phyloP scores from a whole-genome alignment of 2,329 filamentous ascomycete species.

The Colletotrichum tofieldiae region DNA sequence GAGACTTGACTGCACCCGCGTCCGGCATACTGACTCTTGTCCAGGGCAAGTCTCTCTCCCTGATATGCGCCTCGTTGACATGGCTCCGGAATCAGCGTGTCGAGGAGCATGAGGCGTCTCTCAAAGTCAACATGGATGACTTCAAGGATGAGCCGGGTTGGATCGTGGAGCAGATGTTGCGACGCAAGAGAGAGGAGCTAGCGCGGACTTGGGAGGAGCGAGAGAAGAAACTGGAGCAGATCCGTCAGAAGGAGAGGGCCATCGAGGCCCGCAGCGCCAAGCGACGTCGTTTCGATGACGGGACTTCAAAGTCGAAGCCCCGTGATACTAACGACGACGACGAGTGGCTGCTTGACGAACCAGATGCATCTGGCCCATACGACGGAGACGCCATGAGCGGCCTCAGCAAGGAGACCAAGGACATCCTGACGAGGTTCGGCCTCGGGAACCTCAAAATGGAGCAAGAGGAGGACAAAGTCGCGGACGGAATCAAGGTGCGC shows the following conservation, averaged over 20 bases:
- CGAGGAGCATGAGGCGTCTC: conserved; percentile 68
- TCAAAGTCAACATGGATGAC: conserved; percentile 59
- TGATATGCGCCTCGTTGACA: conserved; percentile 90
- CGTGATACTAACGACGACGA: conserved; percentile 68
- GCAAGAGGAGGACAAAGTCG: conserved; percentile 62
- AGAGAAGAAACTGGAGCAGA: conserved; percentile 78
- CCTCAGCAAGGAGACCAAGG: conserved; percentile 82
- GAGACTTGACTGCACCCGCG: not conserved
- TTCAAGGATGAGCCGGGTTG: conserved; percentile 83
- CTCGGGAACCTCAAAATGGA: conserved; percentile 57
- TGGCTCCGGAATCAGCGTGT: conserved; percentile 91
- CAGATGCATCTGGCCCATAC: conserved; percentile 65
- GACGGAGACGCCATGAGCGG: conserved; percentile 63
- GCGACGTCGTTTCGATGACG: conserved; percentile 61
- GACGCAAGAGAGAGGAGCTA: conserved; percentile 78
- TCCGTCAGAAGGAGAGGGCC: conserved; percentile 75
- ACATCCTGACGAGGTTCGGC: conserved; percentile 78
- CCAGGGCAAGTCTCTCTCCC: conserved; percentile 89
- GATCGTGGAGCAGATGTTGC: conserved; percentile 84
- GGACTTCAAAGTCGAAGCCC: conserved; percentile 41
- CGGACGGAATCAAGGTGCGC: conserved; percentile 78
- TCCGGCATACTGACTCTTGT: conserved; percentile 32
- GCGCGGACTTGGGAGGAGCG: conserved; percentile 78
- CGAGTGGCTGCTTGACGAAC: conserved; percentile 82
- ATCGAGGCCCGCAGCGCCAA: conserved; percentile 67